Conservation (phyloP, 305 asterid genomes). For the Petunia hybrid region DNA sequence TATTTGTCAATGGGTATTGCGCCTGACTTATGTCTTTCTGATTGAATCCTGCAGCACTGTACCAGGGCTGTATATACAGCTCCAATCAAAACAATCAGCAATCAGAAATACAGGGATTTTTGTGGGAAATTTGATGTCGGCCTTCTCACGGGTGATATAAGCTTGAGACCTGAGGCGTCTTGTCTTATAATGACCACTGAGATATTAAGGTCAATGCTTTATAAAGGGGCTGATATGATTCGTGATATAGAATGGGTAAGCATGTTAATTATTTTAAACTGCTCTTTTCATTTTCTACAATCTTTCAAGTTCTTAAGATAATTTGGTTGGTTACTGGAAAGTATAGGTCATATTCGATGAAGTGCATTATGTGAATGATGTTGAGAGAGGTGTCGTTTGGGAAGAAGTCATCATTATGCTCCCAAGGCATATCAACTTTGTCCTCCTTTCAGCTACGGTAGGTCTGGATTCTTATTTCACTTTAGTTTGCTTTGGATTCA, state of each 20-base stretch:
- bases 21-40: slow-evolving; percentile 1
- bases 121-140: slow-evolving; percentile 99
- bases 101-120: slow-evolving; percentile 97
- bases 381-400: slow-evolving; percentile 99
- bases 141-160: slow-evolving; percentile 97
- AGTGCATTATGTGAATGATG: slow-evolving; percentile 98
- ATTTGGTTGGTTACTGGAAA: slow-evolving; percentile 40
- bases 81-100: slow-evolving; percentile 99
- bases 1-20: slow-evolving; percentile 14
- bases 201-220: slow-evolving; percentile 98
- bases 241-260: slow-evolving; percentile 99
- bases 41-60: slow-evolving; percentile 75
- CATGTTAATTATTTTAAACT: neutral
- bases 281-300: neutral
- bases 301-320: slow-evolving; percentile 28
- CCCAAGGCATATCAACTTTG: slow-evolving; percentile 94
- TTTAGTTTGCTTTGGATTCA: neutral
- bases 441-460: slow-evolving; percentile 99
- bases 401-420: slow-evolving; percentile 99
- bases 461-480: slow-evolving; percentile 39
- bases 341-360: slow-evolving; percentile 96
- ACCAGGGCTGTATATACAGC: slow-evolving; percentile 99
- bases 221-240: slow-evolving; percentile 98
- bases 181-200: slow-evolving; percentile 99
- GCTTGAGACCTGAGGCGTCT: slow-evolving; percentile 98